Evolutionary conservation across 1,284 basidiomycete genomes (phyloP), one percentile per base, ranked within the genome.

Genomic region (Termitomyces sp.): DNA sequence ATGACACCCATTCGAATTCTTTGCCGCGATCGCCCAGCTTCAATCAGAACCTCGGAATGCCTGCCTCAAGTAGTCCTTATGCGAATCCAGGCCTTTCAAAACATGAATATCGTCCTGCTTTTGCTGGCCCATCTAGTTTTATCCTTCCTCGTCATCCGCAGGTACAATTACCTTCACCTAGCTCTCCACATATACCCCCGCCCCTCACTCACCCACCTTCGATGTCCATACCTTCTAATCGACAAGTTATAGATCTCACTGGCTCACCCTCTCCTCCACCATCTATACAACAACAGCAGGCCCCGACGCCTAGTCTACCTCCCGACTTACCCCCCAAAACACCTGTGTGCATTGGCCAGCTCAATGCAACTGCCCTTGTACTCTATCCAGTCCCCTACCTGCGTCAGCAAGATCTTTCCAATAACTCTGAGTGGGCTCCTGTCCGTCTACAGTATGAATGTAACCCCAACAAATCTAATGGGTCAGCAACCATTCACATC

Each of bases 331-430:
- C 85, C 10, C 85, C 84, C 9, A 88, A 85, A 71, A 88, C 87
- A 0, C 86, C 88, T 12, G 82, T 96, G 45, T 96, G 94, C 68
- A 94, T 97, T 55, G 94, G 94, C 2, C 88, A 91, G 52, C 75
- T 97, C 48, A 77, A 80, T 41, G 86, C 87, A 8, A 89, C 87
- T 13, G 92, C 91, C 3, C 80, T 96, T 45, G 86, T 96, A 53
- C 77, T 95, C 7, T 94, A 94, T 70, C 93, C 92, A 2, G 81
- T 88, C n/a, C 66, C 78, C 21, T 94, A 92, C 65, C 73, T 92
- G 19, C 67, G 78, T 30, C 72, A 78, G 6, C 80, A 78, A 54
- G 73, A 78, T 62, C 68, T 70, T 48, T 66, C 59, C 3, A 64
- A 68, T 30, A 78, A 83, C 8, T 71, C 74, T 5, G 90, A 94